These are phyloP conservation scores for Kregervanrija delftensis DNA, from an alignment of 805 yeast species.

Conservation along the genomic window DNA sequence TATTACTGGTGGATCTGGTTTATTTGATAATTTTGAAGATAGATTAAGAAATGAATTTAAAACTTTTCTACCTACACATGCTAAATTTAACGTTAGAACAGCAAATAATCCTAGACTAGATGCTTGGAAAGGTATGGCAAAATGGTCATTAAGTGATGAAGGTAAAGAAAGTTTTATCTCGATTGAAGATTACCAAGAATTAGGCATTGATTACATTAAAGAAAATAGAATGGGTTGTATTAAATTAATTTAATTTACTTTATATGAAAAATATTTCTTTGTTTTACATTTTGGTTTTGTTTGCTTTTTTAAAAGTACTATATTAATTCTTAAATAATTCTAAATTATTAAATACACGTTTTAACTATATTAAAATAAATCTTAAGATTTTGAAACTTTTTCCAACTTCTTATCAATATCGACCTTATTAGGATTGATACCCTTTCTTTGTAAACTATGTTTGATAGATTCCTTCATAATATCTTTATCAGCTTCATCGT, in stretches of 20 bases:
- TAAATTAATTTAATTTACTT: constrained; percentile 1
- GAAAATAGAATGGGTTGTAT: constrained; percentile 69
- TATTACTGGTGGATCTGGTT: constrained; percentile 80
- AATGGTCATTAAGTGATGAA: constrained; percentile 53
- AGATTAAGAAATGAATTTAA: constrained; percentile 68
- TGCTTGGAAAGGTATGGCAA: constrained; percentile 93
- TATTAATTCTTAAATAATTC: background rate
- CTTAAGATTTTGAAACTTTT: constrained; percentile 5
- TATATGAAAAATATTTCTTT: background rate
- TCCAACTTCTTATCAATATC: constrained; percentile 22
- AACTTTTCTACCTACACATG: constrained; percentile 60
- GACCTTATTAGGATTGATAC: constrained; percentile 56
- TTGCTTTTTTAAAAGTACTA: background rate
- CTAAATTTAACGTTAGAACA: constrained; percentile 50
- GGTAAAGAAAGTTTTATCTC: constrained; percentile 45
- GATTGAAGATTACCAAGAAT: constrained; percentile 72
- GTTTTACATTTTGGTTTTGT: background rate
- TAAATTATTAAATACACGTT: background rate
- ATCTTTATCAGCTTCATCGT: constrained; percentile 66
- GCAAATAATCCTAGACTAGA: constrained; percentile 70
- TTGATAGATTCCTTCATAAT: constrained; percentile 65
- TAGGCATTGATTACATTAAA: constrained; percentile 82
- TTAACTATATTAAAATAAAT: background rate
- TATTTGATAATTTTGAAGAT: constrained; percentile 55
- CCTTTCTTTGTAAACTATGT: constrained; percentile 59